Evolutionary conservation across 768 basidiomycete genomes (phyloP).

Genomic region (Paxillus rubicundulus): DNA sequence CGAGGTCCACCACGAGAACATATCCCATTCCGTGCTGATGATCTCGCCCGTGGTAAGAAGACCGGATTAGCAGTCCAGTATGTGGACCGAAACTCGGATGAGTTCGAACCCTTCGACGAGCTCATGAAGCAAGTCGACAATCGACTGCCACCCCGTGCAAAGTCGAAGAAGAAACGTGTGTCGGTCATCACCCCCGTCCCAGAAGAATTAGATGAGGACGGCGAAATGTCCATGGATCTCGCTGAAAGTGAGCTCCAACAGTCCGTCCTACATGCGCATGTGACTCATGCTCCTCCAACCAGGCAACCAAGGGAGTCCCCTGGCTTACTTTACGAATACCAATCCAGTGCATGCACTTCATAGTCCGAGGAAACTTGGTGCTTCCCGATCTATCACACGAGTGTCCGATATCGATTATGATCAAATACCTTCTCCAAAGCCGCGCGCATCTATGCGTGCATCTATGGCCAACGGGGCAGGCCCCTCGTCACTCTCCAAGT

Average conservation of each 20-base stretch:
- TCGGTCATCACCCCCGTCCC: conserved; percentile 31
- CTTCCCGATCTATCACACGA: conserved; percentile 48
- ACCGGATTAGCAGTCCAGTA: conserved; percentile 69
- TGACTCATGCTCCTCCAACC: conserved; percentile 6
- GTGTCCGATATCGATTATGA: conserved; percentile 61
- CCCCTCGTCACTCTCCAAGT: conserved; percentile 34
- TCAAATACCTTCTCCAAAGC: conserved; percentile 57
- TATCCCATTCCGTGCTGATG: conserved; percentile 76
- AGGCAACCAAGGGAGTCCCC: conserved; percentile 32
- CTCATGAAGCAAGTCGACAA: conserved; percentile 68
- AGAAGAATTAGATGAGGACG: conserved; percentile 49
- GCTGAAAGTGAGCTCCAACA: conserved; percentile 55
- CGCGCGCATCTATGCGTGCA: conserved; percentile 29
- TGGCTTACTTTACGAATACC: conserved; percentile 36
- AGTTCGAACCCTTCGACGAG: conserved; percentile 80
- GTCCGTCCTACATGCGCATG: not conserved
- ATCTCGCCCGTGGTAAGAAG: conserved; percentile 75
- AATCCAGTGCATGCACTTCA: conserved; percentile 40
- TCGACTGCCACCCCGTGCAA: conserved; percentile 57
- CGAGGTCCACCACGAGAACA: conserved; percentile 64
- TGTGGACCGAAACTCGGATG: conserved; percentile 73
- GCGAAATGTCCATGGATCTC: conserved; percentile 78
- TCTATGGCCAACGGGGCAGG: conserved; percentile 34
- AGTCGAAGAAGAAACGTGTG: conserved; percentile 50
- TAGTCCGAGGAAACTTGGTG: conserved; percentile 33